These are phyloP conservation scores for Remersonia thermophila DNA, from an alignment of 2,329 filamentous ascomycete genomes.

Conservation along the genomic window DNA sequence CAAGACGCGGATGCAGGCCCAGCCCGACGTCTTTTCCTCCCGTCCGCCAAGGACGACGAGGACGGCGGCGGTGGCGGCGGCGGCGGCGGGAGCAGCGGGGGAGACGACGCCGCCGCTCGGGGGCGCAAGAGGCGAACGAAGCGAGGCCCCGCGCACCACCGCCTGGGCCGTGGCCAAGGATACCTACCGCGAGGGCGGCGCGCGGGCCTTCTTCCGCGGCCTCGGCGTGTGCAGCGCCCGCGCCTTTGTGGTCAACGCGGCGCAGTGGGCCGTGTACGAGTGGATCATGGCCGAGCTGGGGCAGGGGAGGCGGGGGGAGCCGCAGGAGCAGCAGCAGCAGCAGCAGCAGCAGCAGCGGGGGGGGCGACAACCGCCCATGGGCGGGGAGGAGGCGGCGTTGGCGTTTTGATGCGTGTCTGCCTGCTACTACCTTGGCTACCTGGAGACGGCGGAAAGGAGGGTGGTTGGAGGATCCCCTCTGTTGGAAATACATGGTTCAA, in stretches of 20 bases:
- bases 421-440: no score
- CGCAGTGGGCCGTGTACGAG: slow-evolving; percentile 87
- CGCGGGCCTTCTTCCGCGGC: slow-evolving; percentile 56
- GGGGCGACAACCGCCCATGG: neutral
- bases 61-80: no score
- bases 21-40: slow-evolving; percentile 23
- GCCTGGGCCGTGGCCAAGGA: slow-evolving; percentile 47
- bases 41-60: no score
- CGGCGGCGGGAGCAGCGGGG: no score
- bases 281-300: slow-evolving; percentile 60
- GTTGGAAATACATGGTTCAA: no score
- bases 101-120: slow-evolving; percentile 25
- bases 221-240: slow-evolving; percentile 70
- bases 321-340: neutral
- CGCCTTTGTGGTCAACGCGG: slow-evolving; percentile 86
- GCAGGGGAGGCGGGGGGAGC: slow-evolving; percentile 21
- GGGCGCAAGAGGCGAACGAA: slow-evolving; percentile 6
- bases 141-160: slow-evolving; percentile 32
- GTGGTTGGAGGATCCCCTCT: no score
- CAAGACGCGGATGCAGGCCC: slow-evolving; percentile 83
- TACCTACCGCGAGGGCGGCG: slow-evolving; percentile 53
- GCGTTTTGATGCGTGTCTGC: no score
- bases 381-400: neutral
- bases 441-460: no score
- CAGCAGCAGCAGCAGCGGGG: neutral